Base-by-base conservation (phyloP, 1,139 yeast genomes). In the Scheffersomyces insectosa region DNA sequence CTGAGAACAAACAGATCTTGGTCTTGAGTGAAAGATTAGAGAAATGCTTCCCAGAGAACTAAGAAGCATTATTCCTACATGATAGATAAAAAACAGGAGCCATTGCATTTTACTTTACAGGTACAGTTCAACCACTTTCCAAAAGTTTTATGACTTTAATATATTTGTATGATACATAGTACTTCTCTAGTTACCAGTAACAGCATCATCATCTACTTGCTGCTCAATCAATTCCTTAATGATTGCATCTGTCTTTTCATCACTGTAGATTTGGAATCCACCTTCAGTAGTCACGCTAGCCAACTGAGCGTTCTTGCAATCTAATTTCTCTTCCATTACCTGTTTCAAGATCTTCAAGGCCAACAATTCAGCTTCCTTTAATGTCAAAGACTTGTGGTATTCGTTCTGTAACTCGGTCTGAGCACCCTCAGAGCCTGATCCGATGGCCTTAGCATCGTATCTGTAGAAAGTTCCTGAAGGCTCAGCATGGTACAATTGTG, bases 361-460 rank as follows among this genome's bases (percentile, higher is more conserved):
- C 62, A 95, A 76, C 39, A 88, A 70, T 71, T 95, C 99, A 7
- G 98, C 99, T 63, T 95, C 99, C 55, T 84, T 82, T 59, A 93
- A 75, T n/a, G 98, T 89, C 59, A 95, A 75, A 15, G 96, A 88
- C 57, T 91, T 86, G 68, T 93, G 98, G 70, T 95, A 95, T 69
- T 95, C 97, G 60, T 91, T 93, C 66, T 93, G 97, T 60, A 95
- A 77, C 66, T 95, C 99, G 1, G 97, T 88, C 68, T 95, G 99
- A 2, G 99, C 99, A 49, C 99, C 99, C 67, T 95, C 99, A 14
- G 96, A 88, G 27, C 99, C 99, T 1, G 97, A 88, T 9, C 99
- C 99, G 62, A 95, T 95, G 10, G 99, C 99, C 69, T 93, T 95
- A 36, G 99, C 99, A 60, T 93, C 97, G 65, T 93, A 95, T 67